These are phyloP conservation scores for Bacidia gigantensis DNA, from an alignment of 495 filamentous ascomycete genomes.

Conservation along the genomic window DNA sequence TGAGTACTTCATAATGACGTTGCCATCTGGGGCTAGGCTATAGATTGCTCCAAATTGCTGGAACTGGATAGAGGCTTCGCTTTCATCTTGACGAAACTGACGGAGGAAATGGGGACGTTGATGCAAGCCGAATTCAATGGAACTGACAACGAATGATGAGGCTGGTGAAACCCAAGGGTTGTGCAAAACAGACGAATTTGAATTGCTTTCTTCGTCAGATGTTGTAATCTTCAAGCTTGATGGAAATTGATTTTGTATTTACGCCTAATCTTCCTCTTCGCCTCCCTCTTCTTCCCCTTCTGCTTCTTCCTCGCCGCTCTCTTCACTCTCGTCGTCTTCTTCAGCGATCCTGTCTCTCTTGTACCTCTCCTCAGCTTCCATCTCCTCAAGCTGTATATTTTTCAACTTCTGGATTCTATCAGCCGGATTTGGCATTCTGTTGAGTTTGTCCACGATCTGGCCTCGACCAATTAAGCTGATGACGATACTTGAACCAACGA, in stretches of 20 bases:
- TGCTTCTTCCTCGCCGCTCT: conserved; percentile 26
- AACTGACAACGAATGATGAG: no score
- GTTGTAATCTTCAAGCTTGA: no score
- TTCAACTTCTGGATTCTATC: conserved; percentile 52
- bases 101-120: no score
- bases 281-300: conserved; percentile 13
- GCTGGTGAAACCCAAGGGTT: no score
- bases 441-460: conserved; percentile 53
- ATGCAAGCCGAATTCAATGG: no score
- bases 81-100: no score
- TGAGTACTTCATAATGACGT: neutral
- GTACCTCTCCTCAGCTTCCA: conserved; percentile 47
- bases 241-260: neutral
- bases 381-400: conserved; percentile 38
- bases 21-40: neutral
- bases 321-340: conserved; percentile 26
- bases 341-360: conserved; percentile 31
- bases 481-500: conserved; percentile 82
- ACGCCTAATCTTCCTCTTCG: neutral
- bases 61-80: no score
- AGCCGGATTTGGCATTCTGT: conserved; percentile 31
- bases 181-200: no score
- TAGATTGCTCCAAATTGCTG: neutral
- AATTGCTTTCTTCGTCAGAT: no score
- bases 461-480: conserved; percentile 75